Conservation (phyloP, 257 asterid species). For the Nicotiana noctiflora region DNA sequence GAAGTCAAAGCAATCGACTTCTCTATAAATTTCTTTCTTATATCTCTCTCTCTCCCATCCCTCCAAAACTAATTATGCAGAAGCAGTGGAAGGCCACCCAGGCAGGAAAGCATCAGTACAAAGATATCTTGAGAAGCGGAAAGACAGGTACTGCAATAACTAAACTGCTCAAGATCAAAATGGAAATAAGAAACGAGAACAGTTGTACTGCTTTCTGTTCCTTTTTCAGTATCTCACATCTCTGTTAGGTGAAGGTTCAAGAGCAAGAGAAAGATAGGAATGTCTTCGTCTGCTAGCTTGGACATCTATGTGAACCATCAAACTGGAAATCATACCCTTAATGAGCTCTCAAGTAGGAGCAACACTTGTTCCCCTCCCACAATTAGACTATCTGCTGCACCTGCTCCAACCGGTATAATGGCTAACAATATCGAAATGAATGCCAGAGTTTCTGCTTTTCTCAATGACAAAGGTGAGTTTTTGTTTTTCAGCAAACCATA, state of each 20-base stretch:
- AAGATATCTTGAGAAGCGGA: conserved; percentile 88
- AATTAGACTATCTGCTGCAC: conserved; percentile 41
- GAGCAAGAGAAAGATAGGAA: conserved; percentile 83
- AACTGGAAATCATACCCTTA: conserved; percentile 33
- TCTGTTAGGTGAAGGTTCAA: conserved; percentile 93
- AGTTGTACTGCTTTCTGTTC: conserved; percentile 8
- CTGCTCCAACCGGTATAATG: conserved; percentile 44
- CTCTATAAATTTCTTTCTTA: conserved; percentile 9
- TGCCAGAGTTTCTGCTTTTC: conserved; percentile 41
- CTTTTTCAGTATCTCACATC: conserved; percentile 42
- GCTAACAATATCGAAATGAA: conserved; percentile 36
- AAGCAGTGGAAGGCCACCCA: conserved; percentile 60
- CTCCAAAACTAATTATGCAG: conserved; percentile 5
- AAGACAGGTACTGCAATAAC: conserved; percentile 72
- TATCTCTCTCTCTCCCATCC: conserved; percentile 14
- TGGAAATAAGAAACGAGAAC: conserved; percentile 10
- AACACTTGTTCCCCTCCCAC: conserved; percentile 41
- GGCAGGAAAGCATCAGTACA: conserved; percentile 83
- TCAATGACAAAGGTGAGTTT: conserved; percentile 13
- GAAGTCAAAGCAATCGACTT: neutral
- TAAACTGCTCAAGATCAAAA: conserved; percentile 13
- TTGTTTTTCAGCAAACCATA: neutral
- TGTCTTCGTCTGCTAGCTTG: conserved; percentile 45
- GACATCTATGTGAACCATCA: conserved; percentile 49
- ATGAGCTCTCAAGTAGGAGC: conserved; percentile 37